Conservation (phyloP, 2,329 filamentous ascomycete genomes). For the Passalora sequoiae region DNA sequence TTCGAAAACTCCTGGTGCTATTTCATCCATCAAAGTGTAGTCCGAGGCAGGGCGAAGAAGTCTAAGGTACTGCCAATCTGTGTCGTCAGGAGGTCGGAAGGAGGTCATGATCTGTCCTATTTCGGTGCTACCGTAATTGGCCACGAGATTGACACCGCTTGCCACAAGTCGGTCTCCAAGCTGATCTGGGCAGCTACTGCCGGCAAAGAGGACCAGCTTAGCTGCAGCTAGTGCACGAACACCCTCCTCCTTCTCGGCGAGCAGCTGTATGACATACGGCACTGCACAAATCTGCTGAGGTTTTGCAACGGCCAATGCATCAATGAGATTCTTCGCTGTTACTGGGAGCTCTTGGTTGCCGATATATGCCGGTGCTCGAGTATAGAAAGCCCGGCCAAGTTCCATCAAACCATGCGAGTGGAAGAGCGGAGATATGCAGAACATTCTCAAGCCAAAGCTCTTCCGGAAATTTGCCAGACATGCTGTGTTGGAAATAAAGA, state of each 20-base stretch:
- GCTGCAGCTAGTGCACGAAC: conserved; percentile 26
- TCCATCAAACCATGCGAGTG: conserved; percentile 57
- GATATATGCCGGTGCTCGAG: conserved; percentile 48
- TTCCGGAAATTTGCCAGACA: conserved; percentile 47
- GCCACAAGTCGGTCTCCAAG: conserved; percentile 33
- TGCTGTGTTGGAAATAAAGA: conserved; percentile 52
- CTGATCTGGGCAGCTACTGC: conserved; percentile 33
- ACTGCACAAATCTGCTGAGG: conserved; percentile 54
- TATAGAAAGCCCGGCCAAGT: conserved; percentile 50
- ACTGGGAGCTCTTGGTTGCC: conserved; percentile 54
- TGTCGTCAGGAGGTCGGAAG: conserved; percentile 49
- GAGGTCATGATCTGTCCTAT: conserved; percentile 60
- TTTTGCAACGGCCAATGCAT: conserved; percentile 27
- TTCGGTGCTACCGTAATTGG: conserved; percentile 49
- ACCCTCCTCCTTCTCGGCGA: conserved; percentile 55
- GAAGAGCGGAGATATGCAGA: conserved; percentile 55
- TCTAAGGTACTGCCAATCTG: conserved; percentile 55
- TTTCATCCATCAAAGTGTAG: conserved; percentile 32
- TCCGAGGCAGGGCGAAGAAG: conserved; percentile 33
- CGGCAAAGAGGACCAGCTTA: conserved; percentile 32
- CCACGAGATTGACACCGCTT: conserved; percentile 32
- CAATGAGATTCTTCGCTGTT: conserved; percentile 37
- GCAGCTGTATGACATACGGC: conserved; percentile 59
- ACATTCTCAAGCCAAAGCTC: conserved; percentile 45
- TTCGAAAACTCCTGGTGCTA: conserved; percentile 39